A percentile compares a stretch with the other conserved stretches of the same genome.
These are phyloP conservation scores for Leccinum longicurvipes DNA, from an alignment of 768 basidiomycete species.

Conservation along the genomic window DNA sequence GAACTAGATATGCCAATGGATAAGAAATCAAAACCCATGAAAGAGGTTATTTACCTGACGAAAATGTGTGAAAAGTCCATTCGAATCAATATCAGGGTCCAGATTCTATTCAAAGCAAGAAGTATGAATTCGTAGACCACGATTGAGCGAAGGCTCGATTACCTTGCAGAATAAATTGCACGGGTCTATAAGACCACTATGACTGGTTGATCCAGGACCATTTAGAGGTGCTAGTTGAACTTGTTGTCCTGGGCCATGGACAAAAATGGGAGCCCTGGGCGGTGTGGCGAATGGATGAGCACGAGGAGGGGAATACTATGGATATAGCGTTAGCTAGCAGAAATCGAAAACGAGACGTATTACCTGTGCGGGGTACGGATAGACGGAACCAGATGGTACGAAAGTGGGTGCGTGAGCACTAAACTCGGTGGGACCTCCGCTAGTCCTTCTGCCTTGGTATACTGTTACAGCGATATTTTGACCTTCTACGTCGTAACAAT, in stretches of 20 bases:
- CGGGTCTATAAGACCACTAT: constrained; percentile 86
- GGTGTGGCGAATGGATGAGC: constrained; percentile 44
- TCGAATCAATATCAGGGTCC: constrained; percentile 81
- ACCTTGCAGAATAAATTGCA: constrained; percentile 92
- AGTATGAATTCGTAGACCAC: constrained; percentile 3
- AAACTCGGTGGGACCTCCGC: constrained; percentile 60
- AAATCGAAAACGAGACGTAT: constrained; percentile 12
- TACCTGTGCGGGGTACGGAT: constrained; percentile 62
- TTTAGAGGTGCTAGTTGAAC: constrained; percentile 73
- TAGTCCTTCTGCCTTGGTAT: constrained; percentile 62
- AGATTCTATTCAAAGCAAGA: constrained; percentile 55
- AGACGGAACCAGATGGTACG: constrained; percentile 66
- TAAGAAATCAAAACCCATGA: constrained; percentile 13
- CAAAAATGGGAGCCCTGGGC: constrained; percentile 47
- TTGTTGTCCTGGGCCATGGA: constrained; percentile 88
- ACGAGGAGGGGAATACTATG: constrained; percentile 69
- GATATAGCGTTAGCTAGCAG: constrained; percentile 1
- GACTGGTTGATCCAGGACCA: constrained; percentile 78
- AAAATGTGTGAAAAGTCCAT: constrained; percentile 80
- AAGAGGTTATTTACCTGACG: constrained; percentile 48
- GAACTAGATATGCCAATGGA: constrained; percentile 45
- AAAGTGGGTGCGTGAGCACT: constrained; percentile 73
- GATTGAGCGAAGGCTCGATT: constrained; percentile 7
- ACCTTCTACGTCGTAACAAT: constrained; percentile 79
- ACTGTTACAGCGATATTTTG: constrained; percentile 82